Conservation (phyloP, 2,329 filamentous ascomycete genomes). For the Beauveria sp. region DNA sequence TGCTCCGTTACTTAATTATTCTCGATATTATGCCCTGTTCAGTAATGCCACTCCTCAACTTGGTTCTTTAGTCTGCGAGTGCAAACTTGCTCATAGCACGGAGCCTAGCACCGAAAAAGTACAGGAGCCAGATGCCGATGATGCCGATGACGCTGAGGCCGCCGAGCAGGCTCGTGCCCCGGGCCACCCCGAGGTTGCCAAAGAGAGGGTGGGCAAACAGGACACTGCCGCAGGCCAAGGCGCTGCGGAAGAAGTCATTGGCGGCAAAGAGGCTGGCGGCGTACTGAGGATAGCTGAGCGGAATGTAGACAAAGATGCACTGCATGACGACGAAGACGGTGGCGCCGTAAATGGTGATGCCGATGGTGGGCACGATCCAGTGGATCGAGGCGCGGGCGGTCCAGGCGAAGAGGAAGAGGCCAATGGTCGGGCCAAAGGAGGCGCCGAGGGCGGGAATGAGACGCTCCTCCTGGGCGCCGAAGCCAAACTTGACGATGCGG, state of each 20-base stretch:
- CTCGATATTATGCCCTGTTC: not conserved
- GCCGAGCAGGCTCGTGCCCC: constrained; percentile 49
- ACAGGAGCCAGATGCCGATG: constrained; percentile 52
- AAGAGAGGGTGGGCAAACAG: constrained; percentile 55
- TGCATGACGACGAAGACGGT: constrained; percentile 49
- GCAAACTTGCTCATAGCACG: constrained; percentile 53
- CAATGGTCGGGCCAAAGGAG: constrained; percentile 45
- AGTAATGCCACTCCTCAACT: not conserved
- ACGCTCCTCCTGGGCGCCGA: constrained; percentile 44
- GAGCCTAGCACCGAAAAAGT: constrained; percentile 46
- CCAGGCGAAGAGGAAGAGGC: constrained; percentile 56
- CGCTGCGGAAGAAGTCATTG: constrained; percentile 51
- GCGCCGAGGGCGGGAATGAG: constrained; percentile 48
- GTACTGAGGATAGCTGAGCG: constrained; percentile 47
- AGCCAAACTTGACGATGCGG: constrained; percentile 39
- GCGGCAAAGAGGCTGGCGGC: constrained; percentile 52
- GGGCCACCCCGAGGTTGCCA: constrained; percentile 48
- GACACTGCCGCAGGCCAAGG: constrained; percentile 52
- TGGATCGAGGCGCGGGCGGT: constrained; percentile 42
- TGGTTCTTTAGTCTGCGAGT: constrained; percentile 19
- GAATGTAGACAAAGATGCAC: constrained; percentile 53
- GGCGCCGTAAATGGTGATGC: constrained; percentile 46
- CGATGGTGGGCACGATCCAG: constrained; percentile 50
- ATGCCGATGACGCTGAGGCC: constrained; percentile 46
- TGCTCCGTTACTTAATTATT: not conserved